These are phyloP conservation scores for Tubosaeta sp. DNA, from an alignment of 768 basidiomycete species.

Conservation along the genomic window DNA sequence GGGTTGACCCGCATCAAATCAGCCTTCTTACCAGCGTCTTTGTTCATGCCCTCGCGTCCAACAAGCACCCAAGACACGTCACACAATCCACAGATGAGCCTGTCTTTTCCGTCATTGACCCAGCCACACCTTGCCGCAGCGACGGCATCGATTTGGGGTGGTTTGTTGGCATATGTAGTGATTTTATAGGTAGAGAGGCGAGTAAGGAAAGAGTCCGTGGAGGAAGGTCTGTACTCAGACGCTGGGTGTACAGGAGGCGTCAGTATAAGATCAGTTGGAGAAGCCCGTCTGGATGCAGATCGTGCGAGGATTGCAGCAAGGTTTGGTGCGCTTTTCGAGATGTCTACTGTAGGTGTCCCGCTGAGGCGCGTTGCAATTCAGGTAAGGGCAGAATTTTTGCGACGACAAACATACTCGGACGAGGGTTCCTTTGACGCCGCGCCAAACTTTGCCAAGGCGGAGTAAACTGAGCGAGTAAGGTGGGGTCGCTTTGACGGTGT, in stretches of 20 bases:
- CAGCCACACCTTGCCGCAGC: constrained; percentile 81
- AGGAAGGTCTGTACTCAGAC: constrained; percentile 76
- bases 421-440: constrained; percentile 50
- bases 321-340: constrained; percentile 62
- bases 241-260: constrained; percentile 24
- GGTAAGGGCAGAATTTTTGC: not conserved
- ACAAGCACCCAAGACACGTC: constrained; percentile 70
- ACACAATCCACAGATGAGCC: constrained; percentile 71
- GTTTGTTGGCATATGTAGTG: constrained; percentile 77
- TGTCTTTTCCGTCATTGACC: constrained; percentile 79
- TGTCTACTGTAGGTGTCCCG: constrained; percentile 15
- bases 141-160: constrained; percentile 67
- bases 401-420: constrained; percentile 12
- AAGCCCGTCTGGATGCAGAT: constrained; percentile 50
- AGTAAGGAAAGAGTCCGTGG: constrained; percentile 64
- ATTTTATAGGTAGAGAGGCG: constrained; percentile 78
- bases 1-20: constrained; percentile 11
- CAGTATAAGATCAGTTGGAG: constrained; percentile 42
- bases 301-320: constrained; percentile 70
- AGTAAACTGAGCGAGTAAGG: constrained; percentile 62
- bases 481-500: constrained; percentile 50
- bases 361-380: constrained; percentile 4
- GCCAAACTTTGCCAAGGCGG: constrained; percentile 75
- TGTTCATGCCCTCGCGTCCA: constrained; percentile 63
- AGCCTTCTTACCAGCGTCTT: constrained; percentile 68